Base-by-base conservation (phyloP, 163 green algal species). In the Scenedesmus sp. region DNA sequence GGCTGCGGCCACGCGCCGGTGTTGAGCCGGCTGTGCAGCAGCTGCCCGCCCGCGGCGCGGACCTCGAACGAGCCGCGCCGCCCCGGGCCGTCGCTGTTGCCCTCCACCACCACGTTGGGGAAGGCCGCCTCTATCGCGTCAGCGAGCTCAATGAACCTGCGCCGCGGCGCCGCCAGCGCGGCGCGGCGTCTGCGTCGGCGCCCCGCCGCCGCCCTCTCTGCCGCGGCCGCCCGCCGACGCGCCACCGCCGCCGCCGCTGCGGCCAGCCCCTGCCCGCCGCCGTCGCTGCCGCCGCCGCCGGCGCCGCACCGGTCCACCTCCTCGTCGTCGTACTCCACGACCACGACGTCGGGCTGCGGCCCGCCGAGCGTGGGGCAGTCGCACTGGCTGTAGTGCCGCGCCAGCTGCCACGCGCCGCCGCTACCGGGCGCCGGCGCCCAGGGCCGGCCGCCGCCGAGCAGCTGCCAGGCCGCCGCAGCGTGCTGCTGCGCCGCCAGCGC, bases 271-370 rank as follows among this genome's bases (percentile, higher is more conserved):
- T 47, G 39, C 7, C 7, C 39, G 39, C 39, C n/a, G n/a, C n/a
- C n/a, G n/a, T n/a, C n/a, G n/a, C n/a, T n/a, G n/a, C n/a, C n/a
- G n/a, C n/a, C n/a, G n/a, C n/a, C n/a, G n/a, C n/a, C n/a, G 39
- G 7, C 31, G 22, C 18, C 72, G 0, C 58, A 80, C 72, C 48
- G 60, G 26, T 90, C 85, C 24, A 90, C 83, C 15, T 90, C 75
- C 14, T 84, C 83, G 2, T 82, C 80, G 73, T 90, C 85, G 60
- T 86, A 90, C 69, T 88, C 83, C 18, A 90, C 84, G 24, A 86
- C 57, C 48, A 88, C 42, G 34, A 72, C 60, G 7, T 82, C 75
- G 18, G 82, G 82, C 1, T 81, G 74, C 47, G 83, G 65, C 62
- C 85, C 80, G 51, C 78, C 85, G 71, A 90, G 72, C 36, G 73